phyloP scores from a whole-genome alignment of 2,329 filamentous ascomycete genomes.

The Pochonia chlamydosporia region DNA sequence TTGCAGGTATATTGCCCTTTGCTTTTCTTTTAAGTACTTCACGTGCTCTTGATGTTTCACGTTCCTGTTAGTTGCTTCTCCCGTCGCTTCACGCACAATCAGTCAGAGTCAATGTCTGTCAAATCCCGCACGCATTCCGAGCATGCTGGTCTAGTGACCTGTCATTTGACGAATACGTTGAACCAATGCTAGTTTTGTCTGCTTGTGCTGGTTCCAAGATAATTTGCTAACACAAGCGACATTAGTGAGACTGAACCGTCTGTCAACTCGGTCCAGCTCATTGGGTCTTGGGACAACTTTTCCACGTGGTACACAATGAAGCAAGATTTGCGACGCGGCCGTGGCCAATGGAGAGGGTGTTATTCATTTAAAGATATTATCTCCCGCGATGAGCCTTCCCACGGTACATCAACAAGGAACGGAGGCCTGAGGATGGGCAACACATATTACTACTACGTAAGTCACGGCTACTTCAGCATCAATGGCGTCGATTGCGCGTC shows the following conservation, averaged over 20 bases:
- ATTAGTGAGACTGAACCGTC: constrained; percentile 54
- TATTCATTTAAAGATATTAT: constrained; percentile 82
- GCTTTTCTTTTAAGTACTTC: neutral
- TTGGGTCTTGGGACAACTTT: constrained; percentile 97
- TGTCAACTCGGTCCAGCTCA: constrained; percentile 66
- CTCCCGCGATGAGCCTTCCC: constrained; percentile 62
- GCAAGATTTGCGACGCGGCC: constrained; percentile 67
- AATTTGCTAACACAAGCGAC: constrained; percentile 15
- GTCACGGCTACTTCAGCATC: constrained; percentile 26
- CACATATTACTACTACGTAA: constrained; percentile 93
- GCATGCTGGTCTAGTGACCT: neutral
- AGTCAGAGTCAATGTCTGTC: neutral
- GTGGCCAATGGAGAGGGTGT: constrained; percentile 79
- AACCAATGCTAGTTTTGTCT: neutral
- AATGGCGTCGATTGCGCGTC: neutral
- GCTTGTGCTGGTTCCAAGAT: neutral
- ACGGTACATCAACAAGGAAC: constrained; percentile 44
- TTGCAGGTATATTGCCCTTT: neutral
- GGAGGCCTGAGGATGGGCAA: constrained; percentile 88
- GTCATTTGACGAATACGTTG: neutral
- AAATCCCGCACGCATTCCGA: neutral
- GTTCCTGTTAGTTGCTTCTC: too few relatives aligned
- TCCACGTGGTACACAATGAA: constrained; percentile 72
- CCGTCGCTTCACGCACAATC: too few relatives aligned
- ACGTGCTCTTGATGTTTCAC: neutral